A percentile compares a stretch with the other conserved stretches of the same genome.
Evolutionary conservation across 2,329 filamentous ascomycete genomes (phyloP).

Genomic region (Cryphonectria carpinicola): DNA sequence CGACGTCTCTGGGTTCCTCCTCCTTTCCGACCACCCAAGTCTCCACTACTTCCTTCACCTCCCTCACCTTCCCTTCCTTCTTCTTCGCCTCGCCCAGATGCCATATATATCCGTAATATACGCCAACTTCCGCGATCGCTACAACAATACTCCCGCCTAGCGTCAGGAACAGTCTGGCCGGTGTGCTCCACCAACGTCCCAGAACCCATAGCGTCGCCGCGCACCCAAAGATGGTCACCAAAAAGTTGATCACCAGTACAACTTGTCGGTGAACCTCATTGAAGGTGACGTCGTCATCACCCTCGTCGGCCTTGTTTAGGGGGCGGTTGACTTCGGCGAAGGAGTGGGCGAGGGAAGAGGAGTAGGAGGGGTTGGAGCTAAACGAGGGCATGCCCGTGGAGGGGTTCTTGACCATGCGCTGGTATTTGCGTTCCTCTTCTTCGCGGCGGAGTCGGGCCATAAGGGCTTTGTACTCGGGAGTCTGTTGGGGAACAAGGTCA

Average conservation of each 20-base stretch:
- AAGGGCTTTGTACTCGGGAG: conserved; percentile 80
- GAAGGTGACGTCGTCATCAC: conserved; percentile 66
- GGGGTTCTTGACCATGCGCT: conserved; percentile 75
- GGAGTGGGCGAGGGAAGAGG: conserved; percentile 52
- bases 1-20: conserved; percentile 30
- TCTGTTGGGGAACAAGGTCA: conserved; percentile 49
- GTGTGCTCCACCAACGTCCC: conserved; percentile 75
- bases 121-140: conserved; percentile 74
- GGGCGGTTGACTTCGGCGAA: conserved; percentile 60
- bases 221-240: conserved; percentile 82
- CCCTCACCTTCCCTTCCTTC: conserved; percentile 62
- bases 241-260: conserved; percentile 84
- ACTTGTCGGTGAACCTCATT: conserved; percentile 80
- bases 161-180: conserved; percentile 70
- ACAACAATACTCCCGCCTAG: conserved; percentile 72
- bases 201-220: conserved; percentile 78
- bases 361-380: conserved; percentile 44
- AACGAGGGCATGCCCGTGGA: conserved; percentile 54
- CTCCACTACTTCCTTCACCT: conserved; percentile 70
- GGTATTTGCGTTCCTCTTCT: conserved; percentile 81
- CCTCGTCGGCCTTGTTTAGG: conserved; percentile 48
- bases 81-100: conserved; percentile 70
- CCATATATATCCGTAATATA: conserved; percentile 77
- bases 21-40: conserved; percentile 68
- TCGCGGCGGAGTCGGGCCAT: conserved; percentile 85